Conservation (phyloP, 768 basidiomycete genomes). For the Neoboletus magnificus region DNA sequence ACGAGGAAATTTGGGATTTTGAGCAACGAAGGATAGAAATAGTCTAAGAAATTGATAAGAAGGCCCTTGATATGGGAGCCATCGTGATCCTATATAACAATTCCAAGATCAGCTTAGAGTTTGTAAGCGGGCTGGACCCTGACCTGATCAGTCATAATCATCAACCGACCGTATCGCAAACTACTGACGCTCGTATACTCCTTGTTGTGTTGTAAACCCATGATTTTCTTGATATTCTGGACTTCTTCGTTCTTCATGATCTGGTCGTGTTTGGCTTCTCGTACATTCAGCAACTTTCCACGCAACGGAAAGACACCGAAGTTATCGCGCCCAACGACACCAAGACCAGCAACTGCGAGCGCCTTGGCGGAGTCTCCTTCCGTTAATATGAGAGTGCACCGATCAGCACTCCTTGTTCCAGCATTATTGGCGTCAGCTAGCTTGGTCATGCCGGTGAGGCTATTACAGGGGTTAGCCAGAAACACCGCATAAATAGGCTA, state of each 20-base stretch:
- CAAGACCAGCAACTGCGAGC: conserved; percentile 89
- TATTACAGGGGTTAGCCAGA: conserved; percentile 28
- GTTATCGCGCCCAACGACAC: conserved; percentile 92
- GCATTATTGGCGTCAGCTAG: conserved; percentile 97
- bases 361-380: conserved; percentile 99
- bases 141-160: conserved; percentile 99
- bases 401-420: conserved; percentile 72
- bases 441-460: conserved; percentile 88
- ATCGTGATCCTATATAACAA: conserved; percentile 83
- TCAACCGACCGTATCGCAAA: conserved; percentile 89
- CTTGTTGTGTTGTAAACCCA: conserved; percentile 94
- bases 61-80: conserved; percentile 99
- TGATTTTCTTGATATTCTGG: conserved; percentile 95
- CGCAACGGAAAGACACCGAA: conserved; percentile 98
- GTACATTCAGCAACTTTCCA: conserved; percentile 94
- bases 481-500: background rate
- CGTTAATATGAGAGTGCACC: conserved; percentile 94
- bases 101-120: background rate
- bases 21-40: conserved; percentile 93
- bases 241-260: conserved; percentile 99
- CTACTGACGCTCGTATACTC: conserved; percentile 66
- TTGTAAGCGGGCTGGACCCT: background rate
- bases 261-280: conserved; percentile 93
- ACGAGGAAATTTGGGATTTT: conserved; percentile 90
- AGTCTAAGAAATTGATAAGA: conserved; percentile 95